Evolutionary conservation across 2,329 filamentous ascomycete species (phyloP), one percentile per base, ranked within the genome.

Genomic region (Hypoxylon sp.): DNA sequence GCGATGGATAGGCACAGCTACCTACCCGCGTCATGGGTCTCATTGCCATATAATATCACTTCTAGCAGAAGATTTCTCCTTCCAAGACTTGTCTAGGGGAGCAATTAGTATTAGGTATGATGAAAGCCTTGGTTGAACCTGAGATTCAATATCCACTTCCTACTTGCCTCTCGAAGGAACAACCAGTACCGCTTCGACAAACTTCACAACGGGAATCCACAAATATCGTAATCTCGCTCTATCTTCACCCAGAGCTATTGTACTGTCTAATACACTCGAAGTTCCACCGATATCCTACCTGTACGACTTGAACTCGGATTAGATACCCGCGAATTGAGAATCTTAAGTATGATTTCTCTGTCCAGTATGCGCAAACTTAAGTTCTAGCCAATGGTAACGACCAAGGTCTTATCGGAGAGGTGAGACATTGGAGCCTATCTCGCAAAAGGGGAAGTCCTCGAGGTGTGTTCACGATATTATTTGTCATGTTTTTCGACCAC

Each of bases 341-440:
- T 43, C n/a, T 8, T 11, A 30, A 39, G 9, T 37, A 23, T 23
- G 21, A 39, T 7, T n/a, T 50, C 19, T 12, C 8, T 12, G 37
- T 14, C 16, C 23, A 16, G 16, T 32, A 23, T 23, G 14, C 19
- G 32, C 46, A 16, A 37, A 4, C 48, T 11, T 19, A 14, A 25
- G 32, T 21, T 25, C 50, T 23, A 19, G 37, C 25, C 41, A 14
- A n/a, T 16, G 25, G 45, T 29, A 47, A 11, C 8, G 9, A 29
- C 41, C 29, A 47, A 47, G 41, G 29, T 37, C 53, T 47, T 34
- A 56, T 56, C 19, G 30, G 43, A 19, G 12, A 34, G 27, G 52
- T 23, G 52, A 21, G 25, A 46, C 25, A 45, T 46, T 55, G 27
- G 34, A 29, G 14, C 29, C 34, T 11, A 32, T 45, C 34, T 25